Evolutionary conservation across 2,329 filamentous ascomycete species (phyloP).

Genomic region (Pyricularia grisea): DNA sequence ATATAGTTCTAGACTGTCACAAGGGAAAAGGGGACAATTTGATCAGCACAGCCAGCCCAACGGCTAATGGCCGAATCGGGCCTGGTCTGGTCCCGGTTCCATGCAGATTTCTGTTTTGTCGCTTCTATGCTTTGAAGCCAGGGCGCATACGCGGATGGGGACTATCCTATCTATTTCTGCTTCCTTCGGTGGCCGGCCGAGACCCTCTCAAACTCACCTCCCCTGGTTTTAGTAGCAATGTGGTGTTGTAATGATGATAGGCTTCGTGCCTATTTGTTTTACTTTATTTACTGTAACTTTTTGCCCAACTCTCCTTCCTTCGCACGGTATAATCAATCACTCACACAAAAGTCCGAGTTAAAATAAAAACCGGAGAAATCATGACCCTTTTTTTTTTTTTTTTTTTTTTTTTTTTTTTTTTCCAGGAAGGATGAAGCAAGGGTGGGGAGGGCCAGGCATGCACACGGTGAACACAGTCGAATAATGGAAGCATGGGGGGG

Average conservation of each 20-base stretch:
- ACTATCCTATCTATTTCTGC: background rate
- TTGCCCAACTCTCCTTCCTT: background rate
- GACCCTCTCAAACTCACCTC: background rate
- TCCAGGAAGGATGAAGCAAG: background rate
- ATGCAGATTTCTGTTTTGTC: background rate
- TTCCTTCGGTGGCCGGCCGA: background rate
- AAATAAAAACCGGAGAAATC: background rate
- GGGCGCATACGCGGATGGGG: background rate
- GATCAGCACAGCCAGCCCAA: background rate
- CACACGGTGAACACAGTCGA: background rate
- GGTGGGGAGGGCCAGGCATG: background rate
- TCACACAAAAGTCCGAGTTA: background rate
- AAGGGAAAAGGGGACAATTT: background rate
- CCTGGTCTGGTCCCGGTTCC: background rate
- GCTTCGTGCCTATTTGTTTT: no score
- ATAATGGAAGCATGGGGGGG: no score
- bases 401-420: no score
- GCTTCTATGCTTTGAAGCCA: background rate
- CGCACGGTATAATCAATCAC: background rate
- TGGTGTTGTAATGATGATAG: no score
- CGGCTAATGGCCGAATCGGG: background rate
- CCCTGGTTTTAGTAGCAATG: no score
- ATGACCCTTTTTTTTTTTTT: background rate
- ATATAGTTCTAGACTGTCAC: background rate
- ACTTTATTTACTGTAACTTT: background rate